Evolutionary conservation across 495 filamentous ascomycete species (phyloP), one percentile per base, ranked within the genome.

Genomic region (Clavariopsis aquatica): DNA sequence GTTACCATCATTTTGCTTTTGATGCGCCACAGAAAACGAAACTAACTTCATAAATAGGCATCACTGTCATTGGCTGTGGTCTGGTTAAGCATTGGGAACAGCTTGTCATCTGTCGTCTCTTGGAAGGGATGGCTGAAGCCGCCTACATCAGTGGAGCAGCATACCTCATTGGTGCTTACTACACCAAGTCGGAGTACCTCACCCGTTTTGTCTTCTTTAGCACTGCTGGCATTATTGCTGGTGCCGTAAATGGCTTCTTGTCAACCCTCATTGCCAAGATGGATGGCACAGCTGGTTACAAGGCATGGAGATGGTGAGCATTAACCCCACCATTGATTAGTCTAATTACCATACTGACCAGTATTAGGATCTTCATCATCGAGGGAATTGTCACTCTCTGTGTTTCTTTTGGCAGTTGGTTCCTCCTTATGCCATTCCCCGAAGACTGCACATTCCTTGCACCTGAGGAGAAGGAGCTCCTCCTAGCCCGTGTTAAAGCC

Each of bases 221-320:
- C 79, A 83, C 83, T 46, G 81, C 86, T 0, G 85, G 85, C 1
- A 83, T 80, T 34, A 65, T 89, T 45, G 84, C 87, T 1, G 86
- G 86, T 15, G 87, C 86, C 1, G 89, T 91, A 57, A 85, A 84
- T 9, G 85, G 87, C 15, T 75, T 91, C 51, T 72, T 91, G 0
- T 88, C 89, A 1, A 88, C 78, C 57, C 85, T 73, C 0, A 85
- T 89, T 51, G 82, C 82, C 23, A 82, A 88, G 71, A 87, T 90
- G 84, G 78, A 88, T 29, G 88, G 87, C 3, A 70, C 86, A 2
- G 84, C 73, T 0, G 84, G 85, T 0, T 76, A 87, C 27, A 75
- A 77, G 22, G 88, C 86, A 23, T 91, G 88, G 88, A 82, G 85
- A 53, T 91, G 88, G 88, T 65, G 46, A 59, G 62, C 22, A n/a